Percentiles rank a stretch among this genome's conserved stretches.
These are phyloP conservation scores for Ceratobasidium sp. DNA, from an alignment of 1,284 basidiomycete genomes.

Conservation along the genomic window DNA sequence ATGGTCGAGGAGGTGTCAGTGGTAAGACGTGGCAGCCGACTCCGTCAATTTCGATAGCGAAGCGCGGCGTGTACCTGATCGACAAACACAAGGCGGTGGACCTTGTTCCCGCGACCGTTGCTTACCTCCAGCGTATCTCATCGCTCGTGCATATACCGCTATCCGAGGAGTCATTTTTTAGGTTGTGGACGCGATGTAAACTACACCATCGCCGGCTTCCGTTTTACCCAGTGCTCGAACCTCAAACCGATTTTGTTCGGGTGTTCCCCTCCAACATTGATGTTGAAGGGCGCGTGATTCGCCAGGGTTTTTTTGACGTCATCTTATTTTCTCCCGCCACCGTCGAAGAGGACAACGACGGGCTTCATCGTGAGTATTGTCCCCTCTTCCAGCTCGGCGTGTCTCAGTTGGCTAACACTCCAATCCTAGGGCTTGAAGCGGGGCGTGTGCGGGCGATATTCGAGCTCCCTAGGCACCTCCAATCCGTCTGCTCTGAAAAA, in stretches of 20 bases:
- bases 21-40: slow-evolving; percentile 15
- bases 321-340: background rate
- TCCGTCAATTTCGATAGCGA: background rate
- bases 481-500: background rate
- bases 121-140: background rate
- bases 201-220: background rate
- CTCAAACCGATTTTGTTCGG: background rate
- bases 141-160: too few relatives aligned
- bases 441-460: slow-evolving; percentile 4
- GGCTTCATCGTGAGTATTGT: slow-evolving; percentile 11
- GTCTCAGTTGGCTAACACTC: background rate
- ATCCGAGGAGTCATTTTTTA: background rate
- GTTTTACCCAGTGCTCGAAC: slow-evolving; percentile 11
- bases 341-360: background rate
- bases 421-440: background rate
- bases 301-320: background rate
- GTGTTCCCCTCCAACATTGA: too few relatives aligned
- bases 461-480: background rate
- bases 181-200: slow-evolving; percentile 13
- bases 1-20: too few relatives aligned
- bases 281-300: background rate
- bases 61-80: slow-evolving; percentile 13
- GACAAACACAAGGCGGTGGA: background rate
- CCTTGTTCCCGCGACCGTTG: background rate
- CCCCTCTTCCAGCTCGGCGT: background rate